Percentiles rank a stretch among this genome's conserved stretches.
Evolutionary conservation across 108 stramenopile species (phyloP).

Genomic region (Schizochytrium sp.): DNA sequence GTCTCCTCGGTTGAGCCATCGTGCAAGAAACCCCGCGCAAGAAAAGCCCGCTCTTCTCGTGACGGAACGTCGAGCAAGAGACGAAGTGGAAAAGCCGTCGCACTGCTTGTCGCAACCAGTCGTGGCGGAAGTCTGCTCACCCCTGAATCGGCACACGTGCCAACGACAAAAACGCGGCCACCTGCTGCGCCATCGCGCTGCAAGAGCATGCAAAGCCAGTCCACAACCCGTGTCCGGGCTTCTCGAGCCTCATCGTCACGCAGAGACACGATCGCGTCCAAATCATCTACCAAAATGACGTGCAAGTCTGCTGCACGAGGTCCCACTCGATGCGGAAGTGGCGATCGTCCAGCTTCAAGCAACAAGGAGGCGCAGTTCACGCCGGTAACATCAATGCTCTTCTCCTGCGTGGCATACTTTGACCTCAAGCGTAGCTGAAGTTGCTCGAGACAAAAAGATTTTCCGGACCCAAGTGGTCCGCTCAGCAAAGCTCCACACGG

Average conservation of each 20-base stretch:
- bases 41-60: neutral
- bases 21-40: neutral
- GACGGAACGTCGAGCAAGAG: neutral
- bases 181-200: neutral
- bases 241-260: neutral
- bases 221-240: neutral
- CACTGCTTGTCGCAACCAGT: neutral
- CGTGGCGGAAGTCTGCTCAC: neutral
- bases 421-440: neutral
- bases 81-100: neutral
- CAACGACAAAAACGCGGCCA: neutral
- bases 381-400: neutral
- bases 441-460: neutral
- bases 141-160: neutral
- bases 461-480: neutral
- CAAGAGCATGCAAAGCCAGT: neutral
- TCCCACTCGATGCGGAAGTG: neutral
- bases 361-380: neutral
- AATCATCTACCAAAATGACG: neutral
- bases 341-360: neutral
- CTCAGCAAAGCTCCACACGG: neutral
- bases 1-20: neutral
- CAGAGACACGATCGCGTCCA: neutral
- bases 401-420: neutral
- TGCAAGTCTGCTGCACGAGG: neutral